Evolutionary conservation across 2,329 filamentous ascomycete genomes (phyloP).

Genomic region (Aspergillus viridinutans): DNA sequence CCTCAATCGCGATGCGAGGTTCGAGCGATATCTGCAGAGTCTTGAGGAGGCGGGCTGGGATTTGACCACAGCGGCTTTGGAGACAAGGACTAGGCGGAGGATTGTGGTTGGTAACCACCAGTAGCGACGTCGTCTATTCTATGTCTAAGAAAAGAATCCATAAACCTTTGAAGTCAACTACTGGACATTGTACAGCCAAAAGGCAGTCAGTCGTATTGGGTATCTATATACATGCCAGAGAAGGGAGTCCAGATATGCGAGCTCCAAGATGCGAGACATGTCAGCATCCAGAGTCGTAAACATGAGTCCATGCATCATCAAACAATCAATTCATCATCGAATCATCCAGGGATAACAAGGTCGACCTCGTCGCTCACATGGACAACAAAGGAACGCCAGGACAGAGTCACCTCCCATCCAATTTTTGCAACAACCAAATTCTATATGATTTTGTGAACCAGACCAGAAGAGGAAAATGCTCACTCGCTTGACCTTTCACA

Average conservation of each 20-base stretch:
- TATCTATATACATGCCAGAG: not conserved
- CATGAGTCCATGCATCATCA: not conserved
- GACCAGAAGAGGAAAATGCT: slow-evolving; percentile 10
- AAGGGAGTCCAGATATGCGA: not conserved
- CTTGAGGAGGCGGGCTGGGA: slow-evolving; percentile 61
- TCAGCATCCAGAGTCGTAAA: not conserved
- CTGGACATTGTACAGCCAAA: not conserved
- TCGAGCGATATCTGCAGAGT: slow-evolving; percentile 42
- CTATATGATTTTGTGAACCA: slow-evolving; percentile 5
- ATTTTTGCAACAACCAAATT: not conserved
- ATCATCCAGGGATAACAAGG: not conserved
- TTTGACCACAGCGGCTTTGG: slow-evolving; percentile 58
- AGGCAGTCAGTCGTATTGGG: not conserved
- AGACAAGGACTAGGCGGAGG: slow-evolving; percentile 56
- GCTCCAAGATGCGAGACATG: not conserved
- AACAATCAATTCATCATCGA: not conserved
- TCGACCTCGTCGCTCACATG: not conserved
- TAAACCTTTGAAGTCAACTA: not conserved
- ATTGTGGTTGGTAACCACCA: slow-evolving; percentile 13
- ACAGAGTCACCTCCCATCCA: not conserved
- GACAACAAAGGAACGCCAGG: not conserved
- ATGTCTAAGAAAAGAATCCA: not conserved
- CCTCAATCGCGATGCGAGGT: slow-evolving; percentile 37
- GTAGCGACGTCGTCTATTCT: not conserved
- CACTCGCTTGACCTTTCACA: slow-evolving; percentile 11